A percentile compares a stretch with the other conserved stretches of the same genome.
Evolutionary conservation across 306 rosid species (phyloP).

Genomic region (Dalbergia cultrata): DNA sequence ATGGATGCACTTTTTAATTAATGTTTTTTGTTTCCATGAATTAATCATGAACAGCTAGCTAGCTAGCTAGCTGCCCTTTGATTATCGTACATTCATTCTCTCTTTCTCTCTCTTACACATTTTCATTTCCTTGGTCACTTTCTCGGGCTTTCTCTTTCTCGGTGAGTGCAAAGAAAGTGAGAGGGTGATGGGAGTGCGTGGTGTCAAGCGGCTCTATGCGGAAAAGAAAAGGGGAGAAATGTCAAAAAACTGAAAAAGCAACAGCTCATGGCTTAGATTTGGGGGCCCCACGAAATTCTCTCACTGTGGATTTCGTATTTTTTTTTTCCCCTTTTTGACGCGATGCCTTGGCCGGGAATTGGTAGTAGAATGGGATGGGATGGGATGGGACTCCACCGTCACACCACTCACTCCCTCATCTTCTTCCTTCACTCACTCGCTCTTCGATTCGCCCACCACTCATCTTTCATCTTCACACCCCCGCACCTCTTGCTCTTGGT

Average conservation of each 20-base stretch:
- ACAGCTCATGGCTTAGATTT: conserved; percentile 78
- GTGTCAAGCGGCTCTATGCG: neutral
- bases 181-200: neutral
- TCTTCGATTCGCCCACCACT: neutral
- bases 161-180: conserved; percentile 15
- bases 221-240: neutral
- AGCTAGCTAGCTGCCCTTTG: conserved; percentile 43
- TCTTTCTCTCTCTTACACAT: too few species aligned
- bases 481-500: neutral
- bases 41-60: conserved; percentile 30
- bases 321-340: conserved; percentile 56
- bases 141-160: conserved; percentile 33
- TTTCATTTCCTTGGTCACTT: conserved; percentile 5
- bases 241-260: conserved; percentile 52
- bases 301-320: conserved; percentile 58
- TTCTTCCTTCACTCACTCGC: neutral
- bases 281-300: conserved; percentile 74
- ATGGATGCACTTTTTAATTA: conserved; percentile 5
- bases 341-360: conserved; percentile 40
- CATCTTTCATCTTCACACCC: neutral
- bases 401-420: neutral
- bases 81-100: conserved; percentile 41
- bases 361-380: neutral
- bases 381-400: conserved; percentile 20
- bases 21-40: conserved; percentile 4